Percentiles rank a stretch among this genome's conserved stretches.
Evolutionary conservation across 2,329 filamentous ascomycete species (phyloP).

Genomic region (Fusarium phyllophilum): DNA sequence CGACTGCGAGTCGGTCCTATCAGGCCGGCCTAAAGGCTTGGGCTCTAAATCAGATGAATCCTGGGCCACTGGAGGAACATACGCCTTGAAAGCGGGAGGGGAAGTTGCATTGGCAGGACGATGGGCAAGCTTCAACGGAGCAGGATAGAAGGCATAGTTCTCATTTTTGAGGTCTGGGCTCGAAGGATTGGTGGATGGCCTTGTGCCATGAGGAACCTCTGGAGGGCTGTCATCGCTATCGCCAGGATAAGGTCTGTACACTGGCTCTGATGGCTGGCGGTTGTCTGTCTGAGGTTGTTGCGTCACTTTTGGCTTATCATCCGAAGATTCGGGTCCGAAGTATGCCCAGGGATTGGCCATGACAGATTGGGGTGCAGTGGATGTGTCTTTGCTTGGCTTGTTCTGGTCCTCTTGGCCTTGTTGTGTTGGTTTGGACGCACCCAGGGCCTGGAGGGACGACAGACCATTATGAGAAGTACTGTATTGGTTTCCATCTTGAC

Average conservation of each 20-base stretch:
- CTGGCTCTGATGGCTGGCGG: slow-evolving; percentile 15
- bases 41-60: slow-evolving; percentile 13
- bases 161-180: slow-evolving; percentile 18
- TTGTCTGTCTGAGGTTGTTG: slow-evolving; percentile 4
- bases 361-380: neutral
- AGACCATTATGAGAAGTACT: slow-evolving; percentile 45
- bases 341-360: slow-evolving; percentile 50
- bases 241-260: slow-evolving; percentile 33
- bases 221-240: slow-evolving; percentile 13
- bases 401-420: slow-evolving; percentile 4
- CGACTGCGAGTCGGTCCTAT: slow-evolving; percentile 35
- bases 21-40: slow-evolving; percentile 12
- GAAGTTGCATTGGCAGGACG: slow-evolving; percentile 37
- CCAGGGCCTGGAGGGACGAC: slow-evolving; percentile 43
- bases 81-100: slow-evolving; percentile 43
- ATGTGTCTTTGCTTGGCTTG: slow-evolving; percentile 8
- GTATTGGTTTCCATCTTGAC: neutral
- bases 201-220: slow-evolving; percentile 26
- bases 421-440: neutral
- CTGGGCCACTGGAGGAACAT: slow-evolving; percentile 39
- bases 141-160: slow-evolving; percentile 36
- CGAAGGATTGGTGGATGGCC: slow-evolving; percentile 18
- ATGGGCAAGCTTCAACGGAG: slow-evolving; percentile 43
- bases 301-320: neutral
- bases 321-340: slow-evolving; percentile 40